Conservation (phyloP, 2,329 filamentous ascomycete genomes). For the Microascus cirrosus region DNA sequence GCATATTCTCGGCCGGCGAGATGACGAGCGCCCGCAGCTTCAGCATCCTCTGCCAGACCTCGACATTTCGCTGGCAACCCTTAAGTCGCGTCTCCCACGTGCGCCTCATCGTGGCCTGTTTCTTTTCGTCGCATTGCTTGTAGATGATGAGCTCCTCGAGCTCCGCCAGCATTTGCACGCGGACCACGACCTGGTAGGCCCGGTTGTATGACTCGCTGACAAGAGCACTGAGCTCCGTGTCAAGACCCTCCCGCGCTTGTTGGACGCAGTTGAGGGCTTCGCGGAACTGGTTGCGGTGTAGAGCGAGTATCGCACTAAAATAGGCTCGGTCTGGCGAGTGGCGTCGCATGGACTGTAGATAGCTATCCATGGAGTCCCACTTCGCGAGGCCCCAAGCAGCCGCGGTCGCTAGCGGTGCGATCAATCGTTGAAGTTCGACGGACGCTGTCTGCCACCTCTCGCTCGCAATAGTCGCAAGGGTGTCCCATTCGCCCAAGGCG, state of each 20-base stretch:
- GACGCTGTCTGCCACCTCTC: conserved; percentile 90
- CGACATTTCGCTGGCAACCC: conserved; percentile 92
- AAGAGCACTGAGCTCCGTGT: conserved; percentile 88
- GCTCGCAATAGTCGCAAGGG: conserved; percentile 75
- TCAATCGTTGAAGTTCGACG: conserved; percentile 76
- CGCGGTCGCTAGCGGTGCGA: conserved; percentile 87
- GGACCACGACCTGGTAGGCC: conserved; percentile 94
- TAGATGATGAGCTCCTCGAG: conserved; percentile 96
- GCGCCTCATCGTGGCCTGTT: conserved; percentile 79
- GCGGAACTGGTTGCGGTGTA: conserved; percentile 92
- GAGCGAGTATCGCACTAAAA: conserved; percentile 89
- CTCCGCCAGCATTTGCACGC: conserved; percentile 97
- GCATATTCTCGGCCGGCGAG: conserved; percentile 82
- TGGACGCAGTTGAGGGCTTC: conserved; percentile 84
- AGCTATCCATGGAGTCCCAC: conserved; percentile 98
- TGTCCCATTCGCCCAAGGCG: conserved; percentile 94
- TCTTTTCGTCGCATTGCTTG: conserved; percentile 89
- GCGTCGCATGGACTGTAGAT: conserved; percentile 88
- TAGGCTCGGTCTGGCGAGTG: conserved; percentile 91
- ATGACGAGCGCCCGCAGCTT: conserved; percentile 90
- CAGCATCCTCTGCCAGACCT: conserved; percentile 97
- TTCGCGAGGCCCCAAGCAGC: conserved; percentile 94
- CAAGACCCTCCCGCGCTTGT: conserved; percentile 83
- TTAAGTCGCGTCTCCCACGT: conserved; percentile 95
- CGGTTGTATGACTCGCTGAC: conserved; percentile 98